phyloP scores from a whole-genome alignment of 148 eudicot genomes.

The Vaccinium macrocarpon region DNA sequence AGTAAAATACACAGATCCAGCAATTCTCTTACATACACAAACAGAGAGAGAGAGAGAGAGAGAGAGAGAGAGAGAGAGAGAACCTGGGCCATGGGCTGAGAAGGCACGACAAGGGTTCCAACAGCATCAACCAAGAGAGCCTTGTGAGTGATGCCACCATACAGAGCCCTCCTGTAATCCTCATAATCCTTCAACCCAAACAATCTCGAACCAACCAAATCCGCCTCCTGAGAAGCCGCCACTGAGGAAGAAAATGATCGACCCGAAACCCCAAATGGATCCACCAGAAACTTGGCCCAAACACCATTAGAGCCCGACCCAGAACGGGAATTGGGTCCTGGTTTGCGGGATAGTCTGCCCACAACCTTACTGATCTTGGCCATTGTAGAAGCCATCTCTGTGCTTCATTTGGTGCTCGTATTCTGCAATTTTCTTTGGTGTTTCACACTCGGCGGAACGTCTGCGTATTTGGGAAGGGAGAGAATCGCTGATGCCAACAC shows the following conservation, averaged over 20 bases:
- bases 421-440: not conserved
- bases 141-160: conserved; percentile 76
- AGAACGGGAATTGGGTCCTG: not conserved
- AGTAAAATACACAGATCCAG: not conserved
- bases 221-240: conserved; percentile 27
- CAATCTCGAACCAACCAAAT: conserved; percentile 12
- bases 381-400: conserved; percentile 21
- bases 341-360: conserved; percentile 12
- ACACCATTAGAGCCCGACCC: not conserved
- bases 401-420: conserved; percentile 7
- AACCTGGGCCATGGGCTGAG: conserved; percentile 96
- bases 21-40: not conserved
- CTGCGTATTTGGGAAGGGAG: not conserved
- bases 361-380: conserved; percentile 23
- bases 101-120: conserved; percentile 85
- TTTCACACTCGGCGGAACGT: not conserved
- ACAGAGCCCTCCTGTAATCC: conserved; percentile 68
- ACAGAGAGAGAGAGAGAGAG: not conserved
- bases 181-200: conserved; percentile 61
- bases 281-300: not conserved
- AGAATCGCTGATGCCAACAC: not conserved
- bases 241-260: conserved; percentile 32
- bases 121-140: conserved; percentile 94
- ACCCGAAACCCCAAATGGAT: conserved; percentile 16
- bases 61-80: not conserved